These are phyloP conservation scores for Scheffersomyces insectosa DNA, from an alignment of 1,139 yeast species.

Conservation along the genomic window DNA sequence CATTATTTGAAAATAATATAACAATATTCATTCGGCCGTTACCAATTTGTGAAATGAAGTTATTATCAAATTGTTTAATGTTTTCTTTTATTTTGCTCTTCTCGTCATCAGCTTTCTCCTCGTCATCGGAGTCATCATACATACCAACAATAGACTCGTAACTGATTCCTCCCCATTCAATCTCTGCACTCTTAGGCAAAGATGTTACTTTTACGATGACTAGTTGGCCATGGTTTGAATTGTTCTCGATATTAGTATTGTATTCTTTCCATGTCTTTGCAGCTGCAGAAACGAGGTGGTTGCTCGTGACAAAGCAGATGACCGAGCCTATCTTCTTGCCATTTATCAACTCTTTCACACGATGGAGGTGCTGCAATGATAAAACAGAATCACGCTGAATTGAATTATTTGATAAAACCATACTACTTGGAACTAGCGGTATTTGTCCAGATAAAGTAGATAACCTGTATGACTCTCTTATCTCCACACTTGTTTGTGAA, in stretches of 20 bases:
- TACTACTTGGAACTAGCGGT: constrained; percentile 72
- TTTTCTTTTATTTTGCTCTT: neutral
- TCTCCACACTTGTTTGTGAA: constrained; percentile 71
- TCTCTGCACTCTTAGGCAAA: constrained; percentile 68
- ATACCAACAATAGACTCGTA: constrained; percentile 37
- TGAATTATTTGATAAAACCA: constrained; percentile 45
- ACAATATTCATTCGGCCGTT: constrained; percentile 8
- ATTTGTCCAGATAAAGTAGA: constrained; percentile 90
- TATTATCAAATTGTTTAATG: constrained; percentile 9
- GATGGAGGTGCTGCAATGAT: constrained; percentile 71
- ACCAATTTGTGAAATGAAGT: constrained; percentile 10
- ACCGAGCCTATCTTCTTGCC: constrained; percentile 45
- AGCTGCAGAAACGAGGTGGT: constrained; percentile 27
- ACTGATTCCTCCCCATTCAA: constrained; percentile 78
- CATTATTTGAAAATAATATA: constrained; percentile 20
- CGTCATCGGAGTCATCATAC: constrained; percentile 46
- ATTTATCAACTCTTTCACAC: constrained; percentile 59
- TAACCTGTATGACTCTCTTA: constrained; percentile 29
- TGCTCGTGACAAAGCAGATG: constrained; percentile 54
- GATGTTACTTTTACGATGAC: constrained; percentile 58
- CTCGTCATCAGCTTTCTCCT: constrained; percentile 20
- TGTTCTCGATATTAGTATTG: constrained; percentile 17
- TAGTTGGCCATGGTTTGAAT: constrained; percentile 27
- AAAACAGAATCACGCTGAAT: constrained; percentile 38
- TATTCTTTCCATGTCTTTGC: constrained; percentile 41